Evolutionary conservation across 2,329 filamentous ascomycete species (phyloP).

Genomic region (Penicillium sp.): DNA sequence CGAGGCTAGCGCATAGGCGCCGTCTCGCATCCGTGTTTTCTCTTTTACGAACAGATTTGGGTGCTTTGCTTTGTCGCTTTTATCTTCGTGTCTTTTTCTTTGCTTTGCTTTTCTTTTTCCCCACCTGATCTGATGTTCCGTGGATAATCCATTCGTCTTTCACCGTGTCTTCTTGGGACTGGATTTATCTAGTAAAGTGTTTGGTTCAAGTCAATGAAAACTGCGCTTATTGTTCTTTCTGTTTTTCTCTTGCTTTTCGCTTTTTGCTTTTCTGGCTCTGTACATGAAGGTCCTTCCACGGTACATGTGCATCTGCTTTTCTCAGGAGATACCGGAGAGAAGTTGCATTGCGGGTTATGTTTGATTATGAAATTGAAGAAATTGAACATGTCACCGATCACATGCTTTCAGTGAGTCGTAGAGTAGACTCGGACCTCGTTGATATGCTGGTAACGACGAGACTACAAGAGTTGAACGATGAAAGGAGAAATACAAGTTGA

Average conservation of each 20-base stretch:
- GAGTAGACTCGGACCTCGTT: no score
- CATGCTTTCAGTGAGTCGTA: no score
- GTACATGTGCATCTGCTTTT: neutral
- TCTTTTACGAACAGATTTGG: conserved; percentile 6
- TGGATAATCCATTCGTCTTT: conserved; percentile 5
- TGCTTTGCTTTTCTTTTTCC: conserved; percentile 8
- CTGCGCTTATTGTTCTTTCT: conserved; percentile 7
- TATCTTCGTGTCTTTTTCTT: neutral
- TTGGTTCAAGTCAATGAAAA: conserved; percentile 12
- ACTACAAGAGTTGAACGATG: neutral
- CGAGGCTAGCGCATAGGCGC: conserved; percentile 24
- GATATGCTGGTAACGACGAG: no score
- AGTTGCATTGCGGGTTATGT: neutral
- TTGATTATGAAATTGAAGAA: neutral
- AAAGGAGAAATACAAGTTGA: neutral
- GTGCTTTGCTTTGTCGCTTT: conserved; percentile 4
- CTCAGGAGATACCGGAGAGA: neutral
- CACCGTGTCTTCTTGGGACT: conserved; percentile 8
- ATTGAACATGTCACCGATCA: neutral
- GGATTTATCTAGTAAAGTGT: conserved; percentile 9
- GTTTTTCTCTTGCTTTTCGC: neutral
- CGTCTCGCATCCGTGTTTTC: neutral
- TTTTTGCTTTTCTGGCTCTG: neutral
- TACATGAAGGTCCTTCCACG: neutral
- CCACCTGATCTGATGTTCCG: conserved; percentile 1